Evolutionary conservation across 345 rosid species (phyloP), one percentile per base, ranked within the genome.

Genomic region (Populus ilicifolia): DNA sequence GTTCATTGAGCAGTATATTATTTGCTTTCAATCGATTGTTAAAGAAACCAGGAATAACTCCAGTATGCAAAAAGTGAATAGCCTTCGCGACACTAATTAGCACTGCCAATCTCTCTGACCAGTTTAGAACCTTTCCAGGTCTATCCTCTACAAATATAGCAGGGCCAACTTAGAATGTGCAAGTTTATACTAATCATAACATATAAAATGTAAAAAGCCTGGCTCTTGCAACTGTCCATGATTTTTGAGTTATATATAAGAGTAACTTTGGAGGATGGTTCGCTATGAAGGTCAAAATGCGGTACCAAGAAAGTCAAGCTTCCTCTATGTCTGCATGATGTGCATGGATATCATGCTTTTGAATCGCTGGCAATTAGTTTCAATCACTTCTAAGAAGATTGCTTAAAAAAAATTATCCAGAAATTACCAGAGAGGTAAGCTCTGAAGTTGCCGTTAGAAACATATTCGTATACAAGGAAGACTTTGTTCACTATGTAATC

Each of bases 41-140:
- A 75, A 87, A 90, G 83, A 90, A 92, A 41, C 97, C 97, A 9
- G 97, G 94, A 73, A 92, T 90, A 25, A 92, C 91, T 79, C 94
- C 97, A 44, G 94, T 92, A 65, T 92, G 97, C 77, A 92, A 87
- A 86, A 89, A 92, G 70, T 89, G 94, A 69, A 90, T 91, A 71
- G 94, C 93, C 83, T 85, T 89, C 52, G 93, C 94, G 30, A 89
- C 85, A 73, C 92, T 88, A 50, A 70, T 84, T 12, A 92, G 82
- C 66, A 86, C 85, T 72, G 84, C 84, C 74, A 89, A 75, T 75
- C 97, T 90, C 88, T 88, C 91, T 50, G 97, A 79, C 97, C 97
- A 92, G 76, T 79, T 87, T 64, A 89, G 82, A 44, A 69, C 79
- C 76, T 80, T 83, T 70, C 83, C 89, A 0, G 76, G 83, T 61